Evolutionary conservation across 2,329 filamentous ascomycete genomes (phyloP).

Genomic region (Parastagonospora avenae): DNA sequence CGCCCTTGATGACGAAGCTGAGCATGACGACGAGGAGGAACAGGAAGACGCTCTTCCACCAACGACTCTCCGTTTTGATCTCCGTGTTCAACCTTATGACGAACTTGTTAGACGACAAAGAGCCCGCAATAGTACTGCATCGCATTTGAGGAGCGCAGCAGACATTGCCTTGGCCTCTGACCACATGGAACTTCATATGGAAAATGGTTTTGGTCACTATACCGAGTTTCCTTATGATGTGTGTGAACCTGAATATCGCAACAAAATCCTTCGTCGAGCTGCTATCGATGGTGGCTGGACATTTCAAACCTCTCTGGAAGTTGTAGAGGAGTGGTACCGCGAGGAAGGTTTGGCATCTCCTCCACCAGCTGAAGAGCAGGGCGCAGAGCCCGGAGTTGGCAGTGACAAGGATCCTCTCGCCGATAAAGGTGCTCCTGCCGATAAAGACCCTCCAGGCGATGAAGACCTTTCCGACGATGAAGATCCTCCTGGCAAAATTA

Average conservation of each 20-base stretch:
- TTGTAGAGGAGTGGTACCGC: neutral
- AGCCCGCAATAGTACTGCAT: neutral
- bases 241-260: neutral
- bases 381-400: too few species aligned
- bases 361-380: too few species aligned
- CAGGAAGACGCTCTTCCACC: neutral
- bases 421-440: too few species aligned
- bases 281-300: neutral
- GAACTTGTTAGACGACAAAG: neutral
- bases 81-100: neutral
- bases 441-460: too few species aligned
- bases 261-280: neutral
- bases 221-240: neutral
- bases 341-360: too few species aligned
- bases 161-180: neutral
- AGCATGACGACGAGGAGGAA: neutral
- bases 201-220: neutral
- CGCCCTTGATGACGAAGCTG: neutral
- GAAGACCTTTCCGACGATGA: too few species aligned
- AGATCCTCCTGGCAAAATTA: neutral
- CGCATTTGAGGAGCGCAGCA: neutral
- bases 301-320: neutral
- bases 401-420: too few species aligned
- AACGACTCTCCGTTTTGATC: constrained; percentile 8
- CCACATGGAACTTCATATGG: neutral